phyloP scores from a whole-genome alignment of 495 filamentous ascomycete genomes.

The Neurospora pannonica region DNA sequence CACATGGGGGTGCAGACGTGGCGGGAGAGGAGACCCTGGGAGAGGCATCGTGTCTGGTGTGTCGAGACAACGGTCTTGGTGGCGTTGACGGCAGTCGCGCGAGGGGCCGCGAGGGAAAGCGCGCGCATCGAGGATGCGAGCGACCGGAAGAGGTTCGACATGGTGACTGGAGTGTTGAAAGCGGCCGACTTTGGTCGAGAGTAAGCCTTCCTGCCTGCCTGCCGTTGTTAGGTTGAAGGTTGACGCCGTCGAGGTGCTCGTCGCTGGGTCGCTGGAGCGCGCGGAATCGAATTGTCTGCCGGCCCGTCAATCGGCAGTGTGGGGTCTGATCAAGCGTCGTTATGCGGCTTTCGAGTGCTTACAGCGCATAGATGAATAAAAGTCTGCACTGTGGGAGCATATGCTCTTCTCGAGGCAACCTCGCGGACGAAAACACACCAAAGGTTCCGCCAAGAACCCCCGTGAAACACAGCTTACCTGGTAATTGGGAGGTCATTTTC shows the following conservation, averaged over 20 bases:
- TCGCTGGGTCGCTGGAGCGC: not conserved
- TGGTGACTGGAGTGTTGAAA: not conserved
- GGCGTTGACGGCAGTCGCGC: not conserved
- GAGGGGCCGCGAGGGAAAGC: conserved; percentile 25
- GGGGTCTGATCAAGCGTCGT: not conserved
- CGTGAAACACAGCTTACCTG: not conserved
- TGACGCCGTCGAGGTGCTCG: not conserved
- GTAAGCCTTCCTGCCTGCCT: not conserved
- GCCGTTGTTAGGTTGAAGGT: not conserved
- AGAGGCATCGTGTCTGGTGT: conserved; percentile 24
- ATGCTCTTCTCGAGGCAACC: not conserved
- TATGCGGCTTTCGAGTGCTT: not conserved
- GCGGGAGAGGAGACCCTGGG: conserved; percentile 18
- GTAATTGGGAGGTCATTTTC: not conserved
- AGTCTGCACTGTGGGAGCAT: not conserved
- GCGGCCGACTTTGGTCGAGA: not conserved
- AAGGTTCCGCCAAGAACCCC: not conserved
- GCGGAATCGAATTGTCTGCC: not conserved
- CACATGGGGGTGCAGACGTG: not conserved
- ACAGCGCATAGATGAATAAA: not conserved
- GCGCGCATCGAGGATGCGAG: conserved; percentile 37
- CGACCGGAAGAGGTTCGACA: conserved; percentile 12
- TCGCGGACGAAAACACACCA: not conserved
- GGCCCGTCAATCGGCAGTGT: not conserved
- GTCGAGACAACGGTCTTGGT: conserved; percentile 3